Base-by-base conservation (phyloP, 768 basidiomycete species). In the Cubamyces sp. region DNA sequence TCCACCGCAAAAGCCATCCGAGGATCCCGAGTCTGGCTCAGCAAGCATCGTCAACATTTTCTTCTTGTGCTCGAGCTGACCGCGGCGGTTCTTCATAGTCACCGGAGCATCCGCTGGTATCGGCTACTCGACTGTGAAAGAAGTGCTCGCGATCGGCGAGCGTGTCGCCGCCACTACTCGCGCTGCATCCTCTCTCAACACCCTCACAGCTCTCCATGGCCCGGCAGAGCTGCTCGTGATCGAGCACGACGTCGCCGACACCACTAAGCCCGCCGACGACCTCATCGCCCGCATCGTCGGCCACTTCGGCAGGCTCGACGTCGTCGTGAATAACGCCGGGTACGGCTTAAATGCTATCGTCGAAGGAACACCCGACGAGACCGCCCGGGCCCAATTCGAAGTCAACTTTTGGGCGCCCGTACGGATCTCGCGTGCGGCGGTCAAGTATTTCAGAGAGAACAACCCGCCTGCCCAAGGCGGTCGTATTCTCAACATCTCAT, bases 391-490 rank as follows among this genome's bases (percentile, higher is more conserved):
- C 7, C 54, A 76, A n/a, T 76, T 82, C 40, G 81, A 81, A 55
- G 73, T 76, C 39, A 71, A 76, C 54, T 82, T 81, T 55, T 81
- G 81, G 78, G 81, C 78, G 0, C 76, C 79, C 0, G 79, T 74
- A 3, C 65, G 76, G 53, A 71, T 82, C 47, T 74, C 69, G 30
- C 40, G 37, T 21, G 46, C 59, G 45, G 66, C 68, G 7, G 62
- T 69, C 19, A 28, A 41, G 46, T 62, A 63, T 52, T 57, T 69
- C 49, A 28, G 68, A 11, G 66, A 67, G 37, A 30, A 65, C 41
- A 69, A 66, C 53, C 58, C 64, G 19, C 59, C 66, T 8, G 61
- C 30, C n/a, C 64, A 57, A 9, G 64, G 66, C 21, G 64, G 64
- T 9, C 67, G 66, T 18, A 62, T 75, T 37, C 72, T 76, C 55